A percentile compares a stretch with the other conserved stretches of the same genome.
Conservation (phyloP, 192 early-diverging fungal genomes). For the Coemansia sp. region DNA sequence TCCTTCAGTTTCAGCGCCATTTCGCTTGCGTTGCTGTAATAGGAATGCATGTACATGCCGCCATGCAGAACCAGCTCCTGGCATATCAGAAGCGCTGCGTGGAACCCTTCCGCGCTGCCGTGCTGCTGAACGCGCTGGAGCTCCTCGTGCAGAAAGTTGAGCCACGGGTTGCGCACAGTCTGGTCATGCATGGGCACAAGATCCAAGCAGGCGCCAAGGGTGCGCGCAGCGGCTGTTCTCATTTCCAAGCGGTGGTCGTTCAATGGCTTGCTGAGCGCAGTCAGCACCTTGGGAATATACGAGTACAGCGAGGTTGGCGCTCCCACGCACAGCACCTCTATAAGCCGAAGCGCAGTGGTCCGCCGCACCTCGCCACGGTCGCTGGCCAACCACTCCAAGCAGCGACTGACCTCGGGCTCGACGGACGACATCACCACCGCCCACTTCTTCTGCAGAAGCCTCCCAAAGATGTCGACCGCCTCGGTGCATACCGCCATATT, state of each 20-base stretch:
- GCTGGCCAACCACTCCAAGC: conserved; percentile 42
- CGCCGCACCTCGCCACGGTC: conserved; percentile 36
- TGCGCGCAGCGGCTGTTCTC: conserved; percentile 83
- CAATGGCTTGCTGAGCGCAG: conserved; percentile 82
- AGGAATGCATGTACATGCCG: conserved; percentile 82
- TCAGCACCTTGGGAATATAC: conserved; percentile 79
- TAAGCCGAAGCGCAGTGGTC: conserved; percentile 33
- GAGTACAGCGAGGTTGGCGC: conserved; percentile 76
- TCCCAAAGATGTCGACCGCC: conserved; percentile 25
- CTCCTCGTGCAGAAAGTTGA: conserved; percentile 81
- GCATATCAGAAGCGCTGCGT: conserved; percentile 80
- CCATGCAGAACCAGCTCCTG: conserved; percentile 79
- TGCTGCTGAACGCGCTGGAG: conserved; percentile 70
- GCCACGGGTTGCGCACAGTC: conserved; percentile 66
- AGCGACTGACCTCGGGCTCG: conserved; percentile 37
- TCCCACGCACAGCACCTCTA: conserved; percentile 29
- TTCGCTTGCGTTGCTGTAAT: conserved; percentile 75
- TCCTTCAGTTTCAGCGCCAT: conserved; percentile 76
- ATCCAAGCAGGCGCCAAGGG: conserved; percentile 77
- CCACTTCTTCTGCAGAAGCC: conserved; percentile 34
- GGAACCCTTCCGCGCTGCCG: conserved; percentile 75
- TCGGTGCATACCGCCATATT: conserved; percentile 27
- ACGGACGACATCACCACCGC: conserved; percentile 15
- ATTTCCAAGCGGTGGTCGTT: conserved; percentile 80
- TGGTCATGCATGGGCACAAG: conserved; percentile 82